phyloP scores from a whole-genome alignment of 306 rosid species.

The Canavalia ensiformis region DNA sequence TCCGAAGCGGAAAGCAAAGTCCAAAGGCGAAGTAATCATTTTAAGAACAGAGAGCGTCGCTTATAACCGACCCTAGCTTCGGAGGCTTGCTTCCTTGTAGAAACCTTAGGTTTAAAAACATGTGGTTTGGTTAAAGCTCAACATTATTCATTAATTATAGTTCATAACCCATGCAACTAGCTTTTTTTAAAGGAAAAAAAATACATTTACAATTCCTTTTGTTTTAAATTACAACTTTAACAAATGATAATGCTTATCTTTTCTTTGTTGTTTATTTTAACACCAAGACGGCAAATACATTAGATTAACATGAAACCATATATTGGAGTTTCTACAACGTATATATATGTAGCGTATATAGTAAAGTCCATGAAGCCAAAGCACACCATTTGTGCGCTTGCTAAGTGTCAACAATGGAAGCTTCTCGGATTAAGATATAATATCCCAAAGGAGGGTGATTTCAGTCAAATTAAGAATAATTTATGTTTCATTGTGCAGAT shows the following conservation, averaged over 20 bases:
- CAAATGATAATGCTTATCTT: neutral
- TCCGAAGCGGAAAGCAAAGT: too few relatives aligned
- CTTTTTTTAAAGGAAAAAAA: neutral
- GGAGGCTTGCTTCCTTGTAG: too few relatives aligned
- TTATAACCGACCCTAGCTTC: too few relatives aligned
- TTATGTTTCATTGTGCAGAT: slow-evolving; percentile 12
- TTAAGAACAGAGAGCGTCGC: too few relatives aligned
- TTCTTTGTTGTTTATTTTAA: slow-evolving; percentile 1
- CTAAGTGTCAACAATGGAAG: slow-evolving; percentile 54
- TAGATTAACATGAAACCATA: neutral
- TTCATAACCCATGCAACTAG: neutral
- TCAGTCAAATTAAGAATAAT: slow-evolving; percentile 34
- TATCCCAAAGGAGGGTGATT: neutral
- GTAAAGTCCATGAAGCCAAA: slow-evolving; percentile 36
- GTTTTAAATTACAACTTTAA: neutral
- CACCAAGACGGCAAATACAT: slow-evolving; percentile 12
- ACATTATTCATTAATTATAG: slow-evolving; percentile 22
- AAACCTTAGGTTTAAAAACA: slow-evolving; percentile 32
- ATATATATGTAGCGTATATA: neutral
- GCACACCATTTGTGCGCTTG: slow-evolving; percentile 43
- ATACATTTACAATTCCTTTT: neutral
- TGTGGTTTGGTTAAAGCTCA: slow-evolving; percentile 60
- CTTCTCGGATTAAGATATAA: slow-evolving; percentile 42
- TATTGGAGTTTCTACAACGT: slow-evolving; percentile 46
- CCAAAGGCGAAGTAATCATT: too few relatives aligned